A percentile compares a stretch with the other conserved stretches of the same genome.
These are phyloP conservation scores for Alternaria sp. DNA, from an alignment of 2,329 filamentous ascomycete genomes.

Conservation along the genomic window DNA sequence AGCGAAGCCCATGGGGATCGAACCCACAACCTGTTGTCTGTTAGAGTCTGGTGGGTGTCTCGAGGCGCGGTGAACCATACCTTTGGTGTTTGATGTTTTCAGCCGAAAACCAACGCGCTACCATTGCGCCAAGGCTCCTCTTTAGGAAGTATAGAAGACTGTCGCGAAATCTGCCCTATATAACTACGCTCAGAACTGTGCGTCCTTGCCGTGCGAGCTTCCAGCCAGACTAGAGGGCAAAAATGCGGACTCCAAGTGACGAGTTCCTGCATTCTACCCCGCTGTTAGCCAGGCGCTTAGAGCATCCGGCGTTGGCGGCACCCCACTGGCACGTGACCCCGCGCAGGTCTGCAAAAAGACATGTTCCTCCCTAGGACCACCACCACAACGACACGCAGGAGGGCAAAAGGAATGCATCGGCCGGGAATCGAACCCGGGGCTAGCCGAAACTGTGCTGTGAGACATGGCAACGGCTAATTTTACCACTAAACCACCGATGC, in stretches of 20 bases:
- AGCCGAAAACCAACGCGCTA: constrained; percentile 36
- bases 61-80: constrained; percentile 1
- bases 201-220: background rate
- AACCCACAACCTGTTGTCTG: background rate
- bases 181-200: background rate
- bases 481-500: constrained; percentile 31
- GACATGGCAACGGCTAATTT: constrained; percentile 36
- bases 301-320: background rate
- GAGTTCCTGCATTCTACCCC: constrained; percentile 1
- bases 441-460: constrained; percentile 23
- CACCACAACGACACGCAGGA: background rate
- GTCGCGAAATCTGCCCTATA: background rate
- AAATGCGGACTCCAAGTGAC: background rate
- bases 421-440: constrained; percentile 37
- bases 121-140: constrained; percentile 34
- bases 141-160: constrained; percentile 13
- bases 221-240: background rate
- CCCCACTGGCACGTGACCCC: background rate
- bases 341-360: background rate
- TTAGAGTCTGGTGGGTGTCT: background rate
- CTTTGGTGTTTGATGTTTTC: constrained; percentile 25
- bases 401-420: constrained; percentile 23
- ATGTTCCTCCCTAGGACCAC: background rate
- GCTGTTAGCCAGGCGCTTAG: background rate
- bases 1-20: constrained; percentile 18